phyloP scores from a whole-genome alignment of 345 rosid species.

The Salix purpurea region DNA sequence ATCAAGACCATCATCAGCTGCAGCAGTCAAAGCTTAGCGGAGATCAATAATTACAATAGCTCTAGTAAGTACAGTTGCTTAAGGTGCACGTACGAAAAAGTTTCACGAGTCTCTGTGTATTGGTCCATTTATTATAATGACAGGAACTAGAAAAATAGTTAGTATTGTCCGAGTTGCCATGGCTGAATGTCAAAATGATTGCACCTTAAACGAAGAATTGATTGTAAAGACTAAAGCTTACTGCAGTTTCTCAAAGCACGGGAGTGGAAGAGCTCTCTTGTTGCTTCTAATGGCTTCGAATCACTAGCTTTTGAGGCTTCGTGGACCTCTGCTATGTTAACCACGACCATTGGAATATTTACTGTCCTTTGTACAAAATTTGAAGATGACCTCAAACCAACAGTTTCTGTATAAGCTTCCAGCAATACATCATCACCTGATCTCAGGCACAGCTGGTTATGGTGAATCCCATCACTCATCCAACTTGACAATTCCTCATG shows the following conservation, averaged over 20 bases:
- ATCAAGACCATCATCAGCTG: not conserved
- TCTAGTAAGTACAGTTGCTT: not conserved
- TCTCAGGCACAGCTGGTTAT: conserved; percentile 45
- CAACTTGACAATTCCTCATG: conserved; percentile 45
- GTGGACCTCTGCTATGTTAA: conserved; percentile 42
- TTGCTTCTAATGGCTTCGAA: conserved; percentile 39
- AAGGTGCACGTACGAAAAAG: not conserved
- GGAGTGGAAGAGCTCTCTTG: conserved; percentile 38
- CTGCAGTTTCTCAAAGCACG: conserved; percentile 46
- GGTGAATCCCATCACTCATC: conserved; percentile 53
- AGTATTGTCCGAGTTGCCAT: not conserved
- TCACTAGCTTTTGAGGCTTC: conserved; percentile 41
- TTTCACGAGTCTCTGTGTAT: too few relatives aligned
- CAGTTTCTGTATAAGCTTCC: conserved; percentile 22
- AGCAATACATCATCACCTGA: conserved; percentile 23
- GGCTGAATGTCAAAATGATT: not conserved
- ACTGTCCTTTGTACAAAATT: conserved; percentile 46
- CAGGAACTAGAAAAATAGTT: not conserved
- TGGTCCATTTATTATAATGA: not conserved
- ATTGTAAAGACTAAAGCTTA: conserved; percentile 25
- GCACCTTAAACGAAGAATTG: not conserved
- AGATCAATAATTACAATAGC: not conserved
- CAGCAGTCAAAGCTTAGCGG: not conserved
- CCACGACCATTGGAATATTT: conserved; percentile 49
- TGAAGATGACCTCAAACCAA: conserved; percentile 22